Evolutionary conservation across 495 filamentous ascomycete species (phyloP), one percentile per base, ranked within the genome.

Genomic region (Cetradonia linearis): DNA sequence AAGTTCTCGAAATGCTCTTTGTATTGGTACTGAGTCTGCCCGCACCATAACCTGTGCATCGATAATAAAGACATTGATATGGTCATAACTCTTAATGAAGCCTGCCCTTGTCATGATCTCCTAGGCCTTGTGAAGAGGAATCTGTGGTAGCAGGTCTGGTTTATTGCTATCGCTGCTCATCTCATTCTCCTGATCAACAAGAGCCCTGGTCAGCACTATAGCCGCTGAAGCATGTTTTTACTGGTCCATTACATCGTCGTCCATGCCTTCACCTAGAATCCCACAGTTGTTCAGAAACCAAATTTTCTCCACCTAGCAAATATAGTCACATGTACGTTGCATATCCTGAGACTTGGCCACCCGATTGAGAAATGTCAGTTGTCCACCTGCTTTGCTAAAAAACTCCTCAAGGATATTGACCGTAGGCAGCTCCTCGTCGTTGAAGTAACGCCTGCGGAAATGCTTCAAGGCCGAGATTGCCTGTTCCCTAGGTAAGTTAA

Each of bases 211-310:
- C 3, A 98, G 79, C 18, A 97, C 88, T 83, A 97, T 93, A 18
- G 93, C 91, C 9, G 92, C 89, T 14, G 90, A 88, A 34, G 92
- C 86, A 73, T 86, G 93, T 69, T 98, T 98, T 65, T 97, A 93
- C 72, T 96, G 86, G 68, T 97, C 90, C 93, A 98, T 97, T 42
- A 96, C 93, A 72, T 98, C 93, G 74, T 98, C 93, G 65, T 98
- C 93, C 91, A 96, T 96, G 63, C 89, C 88, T 46, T 70, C 75
- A 18, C 93, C 93, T 11, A 98, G 81, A 62, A 97, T 94, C 82
- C 91, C 90, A 71, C 91, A 96, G 64, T 94, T 84, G 72, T 95
- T 96, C 48, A 96, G 70, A 68, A 97, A 87, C 93, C 93, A 98
- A 1, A 83, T 89, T 72, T 89, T 93, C 70, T 98, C 93, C 27